Evolutionary conservation across 1,284 basidiomycete genomes (phyloP).

Genomic region (Sporisorium reilianum): DNA sequence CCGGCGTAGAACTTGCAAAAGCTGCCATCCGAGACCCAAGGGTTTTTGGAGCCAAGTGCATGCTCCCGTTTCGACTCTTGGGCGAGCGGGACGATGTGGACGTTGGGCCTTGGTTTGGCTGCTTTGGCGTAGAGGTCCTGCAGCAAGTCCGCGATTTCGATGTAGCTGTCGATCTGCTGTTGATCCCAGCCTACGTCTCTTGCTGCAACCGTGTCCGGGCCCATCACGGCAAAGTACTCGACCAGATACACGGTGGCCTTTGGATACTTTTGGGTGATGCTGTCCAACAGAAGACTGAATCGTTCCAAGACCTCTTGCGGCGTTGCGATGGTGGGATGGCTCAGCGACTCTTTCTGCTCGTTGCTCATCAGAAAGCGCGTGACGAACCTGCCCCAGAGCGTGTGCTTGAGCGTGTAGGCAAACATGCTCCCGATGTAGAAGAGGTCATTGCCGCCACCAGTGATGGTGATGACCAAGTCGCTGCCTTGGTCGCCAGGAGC

Average conservation of each 20-base stretch:
- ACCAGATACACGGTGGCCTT: slow-evolving; percentile 25
- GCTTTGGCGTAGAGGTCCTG: slow-evolving; percentile 24
- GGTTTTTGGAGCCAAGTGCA: slow-evolving; percentile 16
- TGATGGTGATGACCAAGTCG: slow-evolving; percentile 28
- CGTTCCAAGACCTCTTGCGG: slow-evolving; percentile 14
- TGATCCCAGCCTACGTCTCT: slow-evolving; percentile 16
- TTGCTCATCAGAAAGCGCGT: slow-evolving; percentile 2
- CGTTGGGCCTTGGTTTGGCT: slow-evolving; percentile 4
- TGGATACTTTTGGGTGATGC: slow-evolving; percentile 12
- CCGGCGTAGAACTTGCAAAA: slow-evolving; percentile 15
- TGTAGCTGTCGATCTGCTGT: slow-evolving; percentile 14
- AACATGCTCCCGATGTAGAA: slow-evolving; percentile 44
- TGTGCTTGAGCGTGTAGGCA: slow-evolving; percentile 19
- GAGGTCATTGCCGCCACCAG: slow-evolving; percentile 35
- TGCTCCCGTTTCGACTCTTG: slow-evolving; percentile 11
- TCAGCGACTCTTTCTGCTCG: slow-evolving; percentile 7
- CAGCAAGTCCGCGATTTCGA: slow-evolving; percentile 11
- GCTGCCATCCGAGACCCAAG: slow-evolving; percentile 32
- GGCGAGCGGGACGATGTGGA: slow-evolving; percentile 26
- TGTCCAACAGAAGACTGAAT: slow-evolving; percentile 19
- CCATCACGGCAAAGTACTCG: slow-evolving; percentile 37
- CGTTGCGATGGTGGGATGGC: slow-evolving; percentile 15
- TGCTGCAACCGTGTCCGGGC: slow-evolving; percentile 15
- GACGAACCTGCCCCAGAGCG: slow-evolving; percentile 24
- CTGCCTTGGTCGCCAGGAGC: slow-evolving; percentile 11